Base-by-base conservation (phyloP, 225 moss, liverwort and hornwort species). In the Physcomitrium patens region DNA sequence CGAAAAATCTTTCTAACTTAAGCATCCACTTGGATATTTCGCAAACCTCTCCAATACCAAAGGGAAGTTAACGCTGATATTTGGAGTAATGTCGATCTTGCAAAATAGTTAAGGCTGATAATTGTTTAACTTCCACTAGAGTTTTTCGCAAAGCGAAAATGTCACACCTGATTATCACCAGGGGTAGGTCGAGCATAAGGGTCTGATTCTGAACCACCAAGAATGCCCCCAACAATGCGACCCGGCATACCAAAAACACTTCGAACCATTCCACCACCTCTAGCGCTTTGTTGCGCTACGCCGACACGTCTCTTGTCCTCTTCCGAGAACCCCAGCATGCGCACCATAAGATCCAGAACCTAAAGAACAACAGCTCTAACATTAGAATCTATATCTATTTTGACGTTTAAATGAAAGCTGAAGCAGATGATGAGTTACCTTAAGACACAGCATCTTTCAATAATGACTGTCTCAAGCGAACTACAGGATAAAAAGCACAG, bases 321-420 rank as follows among this genome's bases (percentile, higher is more conserved):
- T 68, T 99, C 99, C 47, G 99, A 89, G 59, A 99, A 99, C 56
- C 99, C 99, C 60, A 99, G 87, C 90, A 99, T 93, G 56, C 99
- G 99, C 28, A 91, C 95, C 99, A 99, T 99, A 56, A 99, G 90
- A 77, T 99, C 99, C 75, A 99, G 83, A 53, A 99, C 97, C 96
- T 96, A 79, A 65, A 62, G 16, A 62, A 47, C 58, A 70, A 65
- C 3, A 56, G 26, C 60, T 9, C 3, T 61, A 37, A 46, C 23
- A 65, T 76, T 65, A 0, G 64, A 27, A 67, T 9, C 13, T 59
- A 1, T 49, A 28, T 14, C 37, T 45, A 3, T 9, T 51, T 18
- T 19, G 65, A 70, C n/a, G 3, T 20, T 43, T 37, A 23, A 37
- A 45, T 71, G 55, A 7, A 64, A 70, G 50, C 48, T 15, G 78